Conservation (phyloP, 495 filamentous ascomycete species). For the Umbilicaria muhlenbergii region DNA sequence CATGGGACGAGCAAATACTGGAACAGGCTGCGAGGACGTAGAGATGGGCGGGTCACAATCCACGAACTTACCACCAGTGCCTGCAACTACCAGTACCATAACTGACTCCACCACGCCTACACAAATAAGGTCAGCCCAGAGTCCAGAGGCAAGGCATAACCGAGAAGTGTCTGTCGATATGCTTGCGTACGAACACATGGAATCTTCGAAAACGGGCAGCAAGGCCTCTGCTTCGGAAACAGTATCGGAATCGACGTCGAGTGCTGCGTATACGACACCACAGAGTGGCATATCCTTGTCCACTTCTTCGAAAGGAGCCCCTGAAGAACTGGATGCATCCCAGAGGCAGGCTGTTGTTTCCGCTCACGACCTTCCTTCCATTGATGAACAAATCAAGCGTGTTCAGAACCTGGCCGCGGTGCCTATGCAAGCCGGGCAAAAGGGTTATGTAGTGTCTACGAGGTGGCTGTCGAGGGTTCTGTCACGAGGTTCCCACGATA, state of each 20-base stretch:
- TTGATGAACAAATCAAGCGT: constrained; percentile 62
- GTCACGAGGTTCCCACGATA: constrained; percentile 41
- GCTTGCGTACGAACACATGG: constrained; percentile 6
- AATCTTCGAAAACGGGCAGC: not conserved
- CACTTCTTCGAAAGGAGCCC: constrained; percentile 9
- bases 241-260: not conserved
- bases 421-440: constrained; percentile 47
- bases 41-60: constrained; percentile 2
- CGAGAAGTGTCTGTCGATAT: constrained; percentile 21
- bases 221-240: not conserved
- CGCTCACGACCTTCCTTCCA: constrained; percentile 28
- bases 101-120: not conserved
- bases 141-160: constrained; percentile 3
- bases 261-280: not conserved
- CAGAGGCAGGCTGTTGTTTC: too few relatives aligned
- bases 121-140: not conserved
- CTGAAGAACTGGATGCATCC: constrained; percentile 1
- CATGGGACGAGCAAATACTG: constrained; percentile 6
- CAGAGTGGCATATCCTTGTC: constrained; percentile 6
- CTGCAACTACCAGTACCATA: not conserved
- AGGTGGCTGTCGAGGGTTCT: constrained; percentile 66
- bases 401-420: constrained; percentile 40
- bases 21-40: constrained; percentile 4
- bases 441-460: constrained; percentile 63
- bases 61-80: not conserved